phyloP scores from a whole-genome alignment of 2,329 filamentous ascomycete species.

The Dendrostoma leiphaemia region DNA sequence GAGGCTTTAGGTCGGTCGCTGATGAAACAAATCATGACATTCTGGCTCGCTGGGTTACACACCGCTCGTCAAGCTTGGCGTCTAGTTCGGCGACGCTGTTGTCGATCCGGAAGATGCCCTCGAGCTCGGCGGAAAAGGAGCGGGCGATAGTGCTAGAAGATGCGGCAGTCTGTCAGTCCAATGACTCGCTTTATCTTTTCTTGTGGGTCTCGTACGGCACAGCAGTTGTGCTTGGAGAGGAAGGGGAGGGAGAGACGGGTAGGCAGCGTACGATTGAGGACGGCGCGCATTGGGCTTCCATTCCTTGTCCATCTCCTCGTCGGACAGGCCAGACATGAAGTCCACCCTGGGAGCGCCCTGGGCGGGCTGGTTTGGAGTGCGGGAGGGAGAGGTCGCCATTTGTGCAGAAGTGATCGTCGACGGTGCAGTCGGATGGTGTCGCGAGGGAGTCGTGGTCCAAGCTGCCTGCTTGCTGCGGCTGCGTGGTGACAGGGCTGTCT shows the following conservation, averaged over 20 bases:
- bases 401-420: constrained; percentile 7
- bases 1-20: constrained; percentile 4
- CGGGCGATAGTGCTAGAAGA: constrained; percentile 73
- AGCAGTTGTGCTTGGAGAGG: constrained; percentile 62
- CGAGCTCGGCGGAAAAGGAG: constrained; percentile 81
- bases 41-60: constrained; percentile 33
- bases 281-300: constrained; percentile 78
- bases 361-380: constrained; percentile 9
- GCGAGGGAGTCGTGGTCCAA: background rate
- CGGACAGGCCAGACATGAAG: constrained; percentile 57
- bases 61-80: constrained; percentile 79
- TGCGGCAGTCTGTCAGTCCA: constrained; percentile 17
- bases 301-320: constrained; percentile 71
- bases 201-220: constrained; percentile 15
- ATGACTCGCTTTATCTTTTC: background rate
- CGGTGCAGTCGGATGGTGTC: background rate
- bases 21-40: background rate
- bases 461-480: background rate
- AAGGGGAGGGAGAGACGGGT: constrained; percentile 26
- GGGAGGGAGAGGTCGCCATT: constrained; percentile 18
- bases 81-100: constrained; percentile 63
- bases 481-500: background rate
- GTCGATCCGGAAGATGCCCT: constrained; percentile 87
- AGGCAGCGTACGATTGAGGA: constrained; percentile 73
- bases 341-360: constrained; percentile 1